phyloP scores from a whole-genome alignment of 768 basidiomycete species.

The Pleurotus giganteus region DNA sequence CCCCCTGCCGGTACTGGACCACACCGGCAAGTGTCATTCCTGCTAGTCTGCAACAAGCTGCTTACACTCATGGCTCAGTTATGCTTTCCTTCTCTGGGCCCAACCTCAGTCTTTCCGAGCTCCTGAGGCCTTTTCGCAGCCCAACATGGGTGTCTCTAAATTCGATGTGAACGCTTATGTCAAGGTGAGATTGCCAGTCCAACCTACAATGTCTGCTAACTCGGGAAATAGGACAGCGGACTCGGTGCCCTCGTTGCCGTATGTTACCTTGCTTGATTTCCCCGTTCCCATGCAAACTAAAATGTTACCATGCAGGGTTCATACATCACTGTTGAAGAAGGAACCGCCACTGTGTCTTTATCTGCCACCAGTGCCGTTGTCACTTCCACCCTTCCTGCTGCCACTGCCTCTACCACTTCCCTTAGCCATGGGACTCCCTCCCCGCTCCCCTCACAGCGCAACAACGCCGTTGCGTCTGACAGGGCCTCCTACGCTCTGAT shows the following conservation, averaged over 20 bases:
- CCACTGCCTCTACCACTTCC: background rate
- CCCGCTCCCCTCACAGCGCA: background rate
- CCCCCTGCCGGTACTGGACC: conserved; percentile 69
- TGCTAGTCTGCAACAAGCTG: background rate
- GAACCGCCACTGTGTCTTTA: conserved; percentile 50
- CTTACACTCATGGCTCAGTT: conserved; percentile 37
- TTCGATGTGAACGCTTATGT: conserved; percentile 62
- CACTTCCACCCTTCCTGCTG: conserved; percentile 49
- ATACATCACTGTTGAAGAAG: conserved; percentile 75
- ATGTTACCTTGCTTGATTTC: conserved; percentile 10
- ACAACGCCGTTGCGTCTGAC: background rate
- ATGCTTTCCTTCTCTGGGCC: conserved; percentile 61
- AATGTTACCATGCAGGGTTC: conserved; percentile 40
- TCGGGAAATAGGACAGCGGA: conserved; percentile 39
- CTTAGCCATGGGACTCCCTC: background rate
- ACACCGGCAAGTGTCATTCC: conserved; percentile 54
- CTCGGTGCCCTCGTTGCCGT: conserved; percentile 65
- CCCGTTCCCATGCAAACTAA: conserved; percentile 6
- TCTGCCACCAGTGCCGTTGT: conserved; percentile 64
- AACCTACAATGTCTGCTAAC: background rate
- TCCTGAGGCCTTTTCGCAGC: conserved; percentile 51
- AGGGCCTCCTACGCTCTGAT: background rate
- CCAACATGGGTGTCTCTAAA: conserved; percentile 48
- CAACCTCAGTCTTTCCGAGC: conserved; percentile 65
- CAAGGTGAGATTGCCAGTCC: conserved; percentile 30